Evolutionary conservation across 169 alveolate genomes (phyloP), one percentile per base, ranked within the genome.

Genomic region (Plasmodium adleri): DNA sequence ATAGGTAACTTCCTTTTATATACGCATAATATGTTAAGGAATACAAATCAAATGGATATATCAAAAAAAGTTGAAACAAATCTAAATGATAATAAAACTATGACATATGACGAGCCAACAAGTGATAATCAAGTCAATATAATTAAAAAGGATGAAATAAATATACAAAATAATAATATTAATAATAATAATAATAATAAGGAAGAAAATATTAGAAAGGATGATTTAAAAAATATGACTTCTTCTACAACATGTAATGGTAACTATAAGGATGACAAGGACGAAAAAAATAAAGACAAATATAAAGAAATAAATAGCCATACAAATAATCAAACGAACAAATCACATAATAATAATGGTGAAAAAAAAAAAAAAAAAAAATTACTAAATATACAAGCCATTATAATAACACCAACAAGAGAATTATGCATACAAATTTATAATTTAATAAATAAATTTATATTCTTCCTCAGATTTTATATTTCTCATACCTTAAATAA

Each of bases 351-450:
- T 62, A 63, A 28, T 26, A 43, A 20, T 50, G 9, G 5, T 3
- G 13, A 54, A 43, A 58, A 49, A 58, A 49, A 47, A 26, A 78
- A 78, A 71, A 59, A 50, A 9, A 24, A 66, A 6, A 45, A 64
- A 32, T 13, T 22, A 1, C 49, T 78, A 47, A 58, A 78, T 54
- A 94, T 94, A 88, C 95, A 89, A 83, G 98, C 98, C 5, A 85
- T 95, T 13, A 93, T 96, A 17, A 73, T 97, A 63, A 95, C 98
- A 15, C 99, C 99, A 20, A 97, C 99, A 26, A 91, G 99, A 78
- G 99, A 97, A 80, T 94, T 97, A 13, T 96, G 98, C 90, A 94
- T 97, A 60, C 96, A 97, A 88, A 97, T 97, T 67, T 92, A 64
- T 58, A 71, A 78, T 56, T 59, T 66, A 66, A 59, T 78, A 78